phyloP scores from a whole-genome alignment of 1,284 basidiomycete genomes.

The Schizophyllum commune region DNA sequence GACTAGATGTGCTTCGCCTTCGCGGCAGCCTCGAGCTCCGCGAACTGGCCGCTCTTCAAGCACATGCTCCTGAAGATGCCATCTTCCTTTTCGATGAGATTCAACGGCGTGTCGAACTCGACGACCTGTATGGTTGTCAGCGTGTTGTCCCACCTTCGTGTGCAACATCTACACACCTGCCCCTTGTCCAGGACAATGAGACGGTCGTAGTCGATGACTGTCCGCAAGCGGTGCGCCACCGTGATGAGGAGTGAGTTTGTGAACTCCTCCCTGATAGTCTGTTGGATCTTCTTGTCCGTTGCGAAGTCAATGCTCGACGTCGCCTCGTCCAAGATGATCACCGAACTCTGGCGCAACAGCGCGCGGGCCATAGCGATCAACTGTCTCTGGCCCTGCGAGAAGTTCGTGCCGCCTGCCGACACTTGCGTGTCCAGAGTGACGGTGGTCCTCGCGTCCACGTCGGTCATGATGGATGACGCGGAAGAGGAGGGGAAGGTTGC shows the following conservation, averaged over 20 bases:
- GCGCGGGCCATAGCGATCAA: slow-evolving; percentile 77
- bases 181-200: slow-evolving; percentile 81
- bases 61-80: slow-evolving; percentile 79
- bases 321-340: slow-evolving; percentile 82
- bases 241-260: slow-evolving; percentile 39
- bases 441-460: slow-evolving; percentile 42
- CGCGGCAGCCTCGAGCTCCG: slow-evolving; percentile 59
- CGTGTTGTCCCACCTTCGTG: not conserved
- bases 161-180: slow-evolving; percentile 23
- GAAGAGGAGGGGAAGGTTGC: slow-evolving; percentile 17
- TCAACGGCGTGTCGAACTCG: slow-evolving; percentile 81
- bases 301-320: slow-evolving; percentile 72
- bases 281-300: slow-evolving; percentile 73
- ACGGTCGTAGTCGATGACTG: slow-evolving; percentile 74
- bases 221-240: slow-evolving; percentile 67
- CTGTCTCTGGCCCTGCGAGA: slow-evolving; percentile 81
- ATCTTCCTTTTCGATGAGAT: slow-evolving; percentile 63
- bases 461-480: slow-evolving; percentile 34
- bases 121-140: slow-evolving; percentile 34
- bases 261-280: slow-evolving; percentile 77
- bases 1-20: slow-evolving; percentile 28
- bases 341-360: slow-evolving; percentile 64
- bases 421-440: slow-evolving; percentile 68
- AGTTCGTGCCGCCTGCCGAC: slow-evolving; percentile 75
- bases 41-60: slow-evolving; percentile 71